These are phyloP conservation scores for Nymphaea colorata DNA, from an alignment of 164 flowering plant species.

Conservation along the genomic window DNA sequence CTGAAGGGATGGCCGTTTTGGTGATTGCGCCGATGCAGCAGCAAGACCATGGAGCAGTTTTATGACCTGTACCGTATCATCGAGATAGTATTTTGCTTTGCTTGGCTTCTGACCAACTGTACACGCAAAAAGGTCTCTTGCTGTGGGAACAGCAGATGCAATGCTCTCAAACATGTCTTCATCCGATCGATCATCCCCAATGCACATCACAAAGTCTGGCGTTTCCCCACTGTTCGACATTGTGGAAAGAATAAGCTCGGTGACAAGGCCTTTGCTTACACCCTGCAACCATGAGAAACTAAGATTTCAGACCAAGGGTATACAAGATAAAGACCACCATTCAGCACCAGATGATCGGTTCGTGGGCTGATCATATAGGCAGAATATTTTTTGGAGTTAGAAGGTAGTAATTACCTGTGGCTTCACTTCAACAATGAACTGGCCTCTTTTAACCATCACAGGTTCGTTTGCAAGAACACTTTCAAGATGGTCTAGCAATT, in stretches of 20 bases:
- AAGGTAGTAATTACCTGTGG: constrained; percentile 9
- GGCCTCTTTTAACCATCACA: constrained; percentile 14
- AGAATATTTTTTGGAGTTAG: background rate
- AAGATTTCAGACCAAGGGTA: background rate
- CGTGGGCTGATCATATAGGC: too few species aligned
- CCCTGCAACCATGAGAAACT: constrained; percentile 3
- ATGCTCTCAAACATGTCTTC: constrained; percentile 18
- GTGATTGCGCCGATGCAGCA: constrained; percentile 5
- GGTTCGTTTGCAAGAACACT: constrained; percentile 15
- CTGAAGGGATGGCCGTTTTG: constrained; percentile 6
- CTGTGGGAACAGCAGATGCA: constrained; percentile 2
- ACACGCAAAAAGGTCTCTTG: constrained; percentile 11
- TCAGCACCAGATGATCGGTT: too few species aligned
- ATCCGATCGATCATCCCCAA: constrained; percentile 15
- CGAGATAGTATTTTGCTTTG: constrained; percentile 14
- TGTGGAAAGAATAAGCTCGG: constrained; percentile 12
- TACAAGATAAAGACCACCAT: background rate
- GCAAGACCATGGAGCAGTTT: constrained; percentile 15
- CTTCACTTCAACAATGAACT: constrained; percentile 13
- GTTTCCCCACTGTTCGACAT: constrained; percentile 7
- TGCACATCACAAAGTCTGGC: constrained; percentile 15
- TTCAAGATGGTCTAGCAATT: constrained; percentile 12
- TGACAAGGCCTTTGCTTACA: constrained; percentile 12
- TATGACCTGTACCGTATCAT: constrained; percentile 14
- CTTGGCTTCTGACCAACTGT: constrained; percentile 16